These are phyloP conservation scores for Colletotrichum simmondsii DNA, from an alignment of 2,329 filamentous ascomycete species.

Conservation along the genomic window DNA sequence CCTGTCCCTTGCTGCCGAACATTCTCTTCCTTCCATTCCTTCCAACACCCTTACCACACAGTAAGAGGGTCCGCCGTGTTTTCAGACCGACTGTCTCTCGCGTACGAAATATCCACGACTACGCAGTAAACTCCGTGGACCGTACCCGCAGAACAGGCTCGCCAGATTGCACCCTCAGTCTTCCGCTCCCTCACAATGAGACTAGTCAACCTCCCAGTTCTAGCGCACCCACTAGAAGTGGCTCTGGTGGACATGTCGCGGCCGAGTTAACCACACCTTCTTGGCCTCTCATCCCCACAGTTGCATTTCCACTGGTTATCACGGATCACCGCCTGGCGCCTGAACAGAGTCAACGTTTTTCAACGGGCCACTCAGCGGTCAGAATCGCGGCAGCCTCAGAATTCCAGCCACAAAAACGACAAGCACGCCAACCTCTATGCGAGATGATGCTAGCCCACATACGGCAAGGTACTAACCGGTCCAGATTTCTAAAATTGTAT, in stretches of 20 bases:
- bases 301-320: constrained; percentile 15
- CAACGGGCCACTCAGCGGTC: constrained; percentile 17
- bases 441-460: constrained; percentile 23
- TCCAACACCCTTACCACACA: not conserved
- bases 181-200: constrained; percentile 20
- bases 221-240: constrained; percentile 26
- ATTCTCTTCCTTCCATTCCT: constrained; percentile 30
- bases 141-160: constrained; percentile 28
- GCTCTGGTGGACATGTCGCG: constrained; percentile 12
- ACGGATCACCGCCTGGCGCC: constrained; percentile 29
- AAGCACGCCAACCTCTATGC: constrained; percentile 12
- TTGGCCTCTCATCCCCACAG: constrained; percentile 22
- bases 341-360: constrained; percentile 12
- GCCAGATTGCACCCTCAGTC: constrained; percentile 22
- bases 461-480: constrained; percentile 8
- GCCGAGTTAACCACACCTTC: constrained; percentile 19
- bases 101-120: not conserved
- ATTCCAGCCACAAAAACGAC: constrained; percentile 27
- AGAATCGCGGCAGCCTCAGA: constrained; percentile 18
- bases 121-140: too few species aligned
- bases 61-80: constrained; percentile 13
- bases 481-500: constrained; percentile 20
- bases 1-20: constrained; percentile 29
- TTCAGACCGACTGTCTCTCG: constrained; percentile 12
- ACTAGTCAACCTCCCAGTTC: constrained; percentile 12